Evolutionary conservation across 2,329 filamentous ascomycete species (phyloP).

Genomic region (Lachnellula cervina): DNA sequence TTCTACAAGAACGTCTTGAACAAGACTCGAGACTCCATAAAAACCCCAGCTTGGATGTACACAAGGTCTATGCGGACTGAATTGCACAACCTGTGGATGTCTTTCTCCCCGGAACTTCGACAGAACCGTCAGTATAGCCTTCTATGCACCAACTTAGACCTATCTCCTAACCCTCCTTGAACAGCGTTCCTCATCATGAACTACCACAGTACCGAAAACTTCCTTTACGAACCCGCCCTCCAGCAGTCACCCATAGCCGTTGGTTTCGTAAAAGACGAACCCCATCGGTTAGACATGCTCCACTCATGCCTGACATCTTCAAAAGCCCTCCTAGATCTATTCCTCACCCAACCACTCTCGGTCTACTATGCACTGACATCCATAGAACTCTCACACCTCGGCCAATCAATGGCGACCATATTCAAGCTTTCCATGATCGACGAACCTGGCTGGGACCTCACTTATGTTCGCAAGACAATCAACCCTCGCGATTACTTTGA

Average conservation of each 20-base stretch:
- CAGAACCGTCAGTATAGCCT: constrained; percentile 18
- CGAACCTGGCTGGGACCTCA: constrained; percentile 37
- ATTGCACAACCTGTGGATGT: constrained; percentile 13
- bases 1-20: constrained; percentile 10
- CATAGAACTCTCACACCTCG: constrained; percentile 30
- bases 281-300: constrained; percentile 20
- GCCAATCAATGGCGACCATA: constrained; percentile 33
- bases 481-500: constrained; percentile 26
- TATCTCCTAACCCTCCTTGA: not conserved
- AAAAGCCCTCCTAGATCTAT: constrained; percentile 11
- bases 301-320: constrained; percentile 14
- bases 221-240: constrained; percentile 15
- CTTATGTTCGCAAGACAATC: constrained; percentile 33
- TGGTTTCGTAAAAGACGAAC: not conserved
- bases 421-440: constrained; percentile 35
- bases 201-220: constrained; percentile 15
- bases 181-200: constrained; percentile 10
- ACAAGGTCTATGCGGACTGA: constrained; percentile 11
- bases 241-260: constrained; percentile 9
- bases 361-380: constrained; percentile 5
- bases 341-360: constrained; percentile 5
- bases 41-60: constrained; percentile 19
- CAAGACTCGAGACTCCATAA: constrained; percentile 1
- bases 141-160: not conserved
- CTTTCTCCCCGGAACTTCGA: constrained; percentile 12